Conservation (phyloP, 345 rosid genomes). For the Zanthoxylum bungeanum region DNA sequence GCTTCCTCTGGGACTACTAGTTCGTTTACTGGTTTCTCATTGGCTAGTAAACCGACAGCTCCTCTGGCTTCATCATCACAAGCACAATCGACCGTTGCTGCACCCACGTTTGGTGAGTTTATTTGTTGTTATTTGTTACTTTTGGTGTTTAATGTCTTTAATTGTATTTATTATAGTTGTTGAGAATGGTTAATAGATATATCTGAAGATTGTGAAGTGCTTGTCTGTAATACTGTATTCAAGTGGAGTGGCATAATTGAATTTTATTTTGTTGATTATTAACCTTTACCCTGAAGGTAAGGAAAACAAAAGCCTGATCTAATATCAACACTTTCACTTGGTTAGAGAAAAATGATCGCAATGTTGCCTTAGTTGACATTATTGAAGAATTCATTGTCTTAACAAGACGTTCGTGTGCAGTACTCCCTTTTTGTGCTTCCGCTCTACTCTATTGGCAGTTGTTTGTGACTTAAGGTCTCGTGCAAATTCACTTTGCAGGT, state of each 20-base stretch:
- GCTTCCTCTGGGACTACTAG: slow-evolving; percentile 43
- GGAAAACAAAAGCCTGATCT: not conserved
- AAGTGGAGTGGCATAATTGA: not conserved
- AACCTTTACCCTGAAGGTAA: not conserved
- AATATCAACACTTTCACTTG: not conserved
- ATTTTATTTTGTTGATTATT: not conserved
- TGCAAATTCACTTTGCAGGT: slow-evolving; percentile 41
- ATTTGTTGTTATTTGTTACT: slow-evolving; percentile 14
- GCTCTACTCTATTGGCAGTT: not conserved
- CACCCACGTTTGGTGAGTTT: slow-evolving; percentile 57
- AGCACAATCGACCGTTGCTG: slow-evolving; percentile 37
- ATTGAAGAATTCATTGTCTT: not conserved
- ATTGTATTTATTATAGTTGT: not conserved
- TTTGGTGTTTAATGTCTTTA: not conserved
- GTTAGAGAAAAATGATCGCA: not conserved
- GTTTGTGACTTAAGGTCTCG: not conserved
- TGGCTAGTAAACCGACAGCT: slow-evolving; percentile 42
- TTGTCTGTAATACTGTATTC: not conserved
- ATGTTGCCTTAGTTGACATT: not conserved
- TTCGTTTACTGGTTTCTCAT: slow-evolving; percentile 65
- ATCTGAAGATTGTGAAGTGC: not conserved
- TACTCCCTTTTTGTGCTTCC: not conserved
- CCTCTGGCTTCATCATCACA: slow-evolving; percentile 53
- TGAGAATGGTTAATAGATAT: not conserved
- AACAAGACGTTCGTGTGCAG: not conserved